Percentiles rank a stretch among this genome's conserved stretches.
Evolutionary conservation across 192 early-diverging fungal genomes (phyloP).

Genomic region (Coemansia sp.): DNA sequence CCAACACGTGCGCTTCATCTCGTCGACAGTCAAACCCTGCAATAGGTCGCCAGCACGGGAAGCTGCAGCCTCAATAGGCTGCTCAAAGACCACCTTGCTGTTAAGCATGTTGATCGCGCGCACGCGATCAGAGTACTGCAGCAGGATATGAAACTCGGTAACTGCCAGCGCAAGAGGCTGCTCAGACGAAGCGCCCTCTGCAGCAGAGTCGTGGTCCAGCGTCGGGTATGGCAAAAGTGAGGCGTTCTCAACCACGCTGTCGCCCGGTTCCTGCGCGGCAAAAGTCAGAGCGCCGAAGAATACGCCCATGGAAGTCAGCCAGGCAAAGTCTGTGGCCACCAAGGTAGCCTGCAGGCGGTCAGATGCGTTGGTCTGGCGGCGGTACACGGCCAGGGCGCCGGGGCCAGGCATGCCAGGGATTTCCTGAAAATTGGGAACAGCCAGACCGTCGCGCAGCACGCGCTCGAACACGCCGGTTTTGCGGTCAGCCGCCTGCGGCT

Average conservation of each 20-base stretch:
- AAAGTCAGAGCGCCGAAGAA: slow-evolving; percentile 82
- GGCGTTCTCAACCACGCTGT: slow-evolving; percentile 78
- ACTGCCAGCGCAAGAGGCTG: slow-evolving; percentile 74
- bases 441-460: slow-evolving; percentile 70
- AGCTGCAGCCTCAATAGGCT: slow-evolving; percentile 55
- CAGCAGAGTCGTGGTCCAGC: slow-evolving; percentile 16
- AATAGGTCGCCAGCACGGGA: slow-evolving; percentile 54
- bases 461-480: slow-evolving; percentile 70
- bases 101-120: slow-evolving; percentile 79
- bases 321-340: slow-evolving; percentile 70
- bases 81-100: slow-evolving; percentile 80
- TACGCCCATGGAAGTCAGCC: slow-evolving; percentile 87
- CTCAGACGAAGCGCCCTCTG: slow-evolving; percentile 38
- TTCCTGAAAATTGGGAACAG: slow-evolving; percentile 62
- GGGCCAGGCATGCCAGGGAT: slow-evolving; percentile 56
- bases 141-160: slow-evolving; percentile 86
- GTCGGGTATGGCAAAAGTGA: slow-evolving; percentile 79
- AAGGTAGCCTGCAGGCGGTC: slow-evolving; percentile 4
- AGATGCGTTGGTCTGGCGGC: slow-evolving; percentile 12
- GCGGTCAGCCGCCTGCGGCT: slow-evolving; percentile 36
- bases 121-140: slow-evolving; percentile 76
- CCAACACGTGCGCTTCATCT: slow-evolving; percentile 85
- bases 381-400: slow-evolving; percentile 36
- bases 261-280: slow-evolving; percentile 68
- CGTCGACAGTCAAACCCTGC: slow-evolving; percentile 70